Evolutionary conservation across 345 rosid genomes (phyloP), one percentile per base, ranked within the genome.

Genomic region (Punica granatum): DNA sequence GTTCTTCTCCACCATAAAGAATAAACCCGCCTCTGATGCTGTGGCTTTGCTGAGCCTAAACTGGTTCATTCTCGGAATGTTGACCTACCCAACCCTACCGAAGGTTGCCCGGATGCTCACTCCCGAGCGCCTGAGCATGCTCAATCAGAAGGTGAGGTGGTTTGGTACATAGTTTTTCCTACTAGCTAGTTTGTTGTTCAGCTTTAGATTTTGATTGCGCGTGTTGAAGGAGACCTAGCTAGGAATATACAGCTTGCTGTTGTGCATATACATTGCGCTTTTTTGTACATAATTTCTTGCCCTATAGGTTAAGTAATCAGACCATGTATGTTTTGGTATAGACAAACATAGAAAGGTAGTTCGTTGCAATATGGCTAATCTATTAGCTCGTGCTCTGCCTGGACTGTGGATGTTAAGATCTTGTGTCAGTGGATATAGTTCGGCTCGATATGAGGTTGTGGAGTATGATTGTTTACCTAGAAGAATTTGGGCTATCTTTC

Each of bases 11-110:
- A 85, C 81, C 4, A 73, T 84, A 70, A 81, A 69, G 70, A 81
- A 85, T 80, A 87, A 76, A 68, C 91, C 89, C 33, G 90, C 91
- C 64, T 84, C 86, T 34, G 91, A 93, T 70, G 96, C 92, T 3
- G 81, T 87, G 49, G 91, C 95, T 44, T 79, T 93, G 42, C 68
- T 93, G 76, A 93, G 91, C 79, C 77, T 93, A 63, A 90, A 90
- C 65, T 89, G 94, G 86, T 93, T 93, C 75, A 71, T 90, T 12
- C 85, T 93, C 0, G 97, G 97, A 51, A 76, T 85, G 0, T 92
- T 93, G 15, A 80, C 89, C 33, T 91, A 80, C 70, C 96, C 92
- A 0, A 75, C 85, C 13, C 60, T 93, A 31, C 96, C 96, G 0
- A 84, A 70, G 76, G 60, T 87, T 32, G 83, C 78, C 32, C 77